Evolutionary conservation across 2,329 filamentous ascomycete species (phyloP).

Genomic region (Colletotrichum agaves): DNA sequence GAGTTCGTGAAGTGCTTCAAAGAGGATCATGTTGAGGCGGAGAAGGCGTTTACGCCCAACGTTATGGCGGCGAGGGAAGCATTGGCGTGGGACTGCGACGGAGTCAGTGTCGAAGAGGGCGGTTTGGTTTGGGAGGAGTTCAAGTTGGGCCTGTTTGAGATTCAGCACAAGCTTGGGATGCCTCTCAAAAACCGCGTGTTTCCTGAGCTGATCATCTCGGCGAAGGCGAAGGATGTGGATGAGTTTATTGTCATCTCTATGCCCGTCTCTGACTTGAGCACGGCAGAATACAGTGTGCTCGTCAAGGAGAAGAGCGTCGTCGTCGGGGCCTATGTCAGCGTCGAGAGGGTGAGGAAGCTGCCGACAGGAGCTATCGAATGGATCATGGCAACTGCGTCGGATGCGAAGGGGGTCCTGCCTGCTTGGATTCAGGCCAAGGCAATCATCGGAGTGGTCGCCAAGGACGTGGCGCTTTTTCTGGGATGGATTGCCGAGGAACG

Average conservation of each 20-base stretch:
- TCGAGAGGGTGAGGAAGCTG: slow-evolving; percentile 69
- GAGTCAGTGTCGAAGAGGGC: slow-evolving; percentile 51
- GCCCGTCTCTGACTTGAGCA: slow-evolving; percentile 57
- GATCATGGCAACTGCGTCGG: slow-evolving; percentile 81
- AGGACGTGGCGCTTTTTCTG: slow-evolving; percentile 78
- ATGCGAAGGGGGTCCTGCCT: slow-evolving; percentile 75
- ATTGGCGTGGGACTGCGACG: slow-evolving; percentile 58
- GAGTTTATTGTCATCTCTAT: slow-evolving; percentile 70
- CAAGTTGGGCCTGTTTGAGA: slow-evolving; percentile 67
- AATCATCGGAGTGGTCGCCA: slow-evolving; percentile 71
- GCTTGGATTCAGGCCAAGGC: slow-evolving; percentile 72
- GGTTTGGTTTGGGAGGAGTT: slow-evolving; percentile 58
- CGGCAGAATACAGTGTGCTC: slow-evolving; percentile 44
- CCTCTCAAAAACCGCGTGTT: slow-evolving; percentile 74
- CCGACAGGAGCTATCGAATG: slow-evolving; percentile 68
- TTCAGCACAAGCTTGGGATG: slow-evolving; percentile 67
- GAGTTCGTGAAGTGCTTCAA: slow-evolving; percentile 73
- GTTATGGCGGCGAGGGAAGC: slow-evolving; percentile 49
- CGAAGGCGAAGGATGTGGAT: slow-evolving; percentile 49
- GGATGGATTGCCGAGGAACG: slow-evolving; percentile 66
- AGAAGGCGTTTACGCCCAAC: slow-evolving; percentile 53
- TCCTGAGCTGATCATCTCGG: slow-evolving; percentile 71
- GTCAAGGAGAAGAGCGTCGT: slow-evolving; percentile 59
- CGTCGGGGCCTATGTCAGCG: slow-evolving; percentile 70
- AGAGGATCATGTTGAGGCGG: slow-evolving; percentile 54